phyloP scores from a whole-genome alignment of 805 yeast genomes.

The Starmerella cellae region DNA sequence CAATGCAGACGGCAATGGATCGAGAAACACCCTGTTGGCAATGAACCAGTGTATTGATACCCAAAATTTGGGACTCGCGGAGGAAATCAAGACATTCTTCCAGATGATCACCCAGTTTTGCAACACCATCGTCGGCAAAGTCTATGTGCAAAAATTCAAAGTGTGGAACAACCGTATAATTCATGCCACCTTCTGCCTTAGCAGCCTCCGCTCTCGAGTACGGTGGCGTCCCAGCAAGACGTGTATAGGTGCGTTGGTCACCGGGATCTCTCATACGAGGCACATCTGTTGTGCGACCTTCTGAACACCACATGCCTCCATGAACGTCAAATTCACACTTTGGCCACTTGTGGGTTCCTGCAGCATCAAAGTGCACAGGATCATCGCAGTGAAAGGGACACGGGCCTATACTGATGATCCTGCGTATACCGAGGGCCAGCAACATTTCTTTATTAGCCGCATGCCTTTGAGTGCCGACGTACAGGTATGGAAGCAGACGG shows the following conservation, averaged over 20 bases:
- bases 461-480: conserved; percentile 71
- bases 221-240: too few species aligned
- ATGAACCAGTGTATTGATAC: conserved; percentile 53
- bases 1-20: conserved; percentile 90
- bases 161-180: neutral
- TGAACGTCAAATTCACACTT: neutral
- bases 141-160: conserved; percentile 48
- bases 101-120: conserved; percentile 50
- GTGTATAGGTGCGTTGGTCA: neutral
- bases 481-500: conserved; percentile 65
- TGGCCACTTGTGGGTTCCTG: too few species aligned
- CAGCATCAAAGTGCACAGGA: neutral
- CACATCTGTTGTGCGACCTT: neutral
- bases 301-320: too few species aligned
- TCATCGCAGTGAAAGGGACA: conserved; percentile 22
- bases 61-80: conserved; percentile 30
- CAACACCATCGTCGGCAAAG: conserved; percentile 84
- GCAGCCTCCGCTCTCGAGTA: neutral
- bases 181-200: neutral
- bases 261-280: neutral
- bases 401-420: conserved; percentile 72
- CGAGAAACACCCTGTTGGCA: conserved; percentile 94
- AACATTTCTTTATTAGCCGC: conserved; percentile 61
- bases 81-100: conserved; percentile 54
- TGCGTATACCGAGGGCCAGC: conserved; percentile 49